Evolutionary conservation across 176 grass and related monocot species (phyloP), one percentile per base, ranked within the genome.

Genomic region (Cocos nucifera): DNA sequence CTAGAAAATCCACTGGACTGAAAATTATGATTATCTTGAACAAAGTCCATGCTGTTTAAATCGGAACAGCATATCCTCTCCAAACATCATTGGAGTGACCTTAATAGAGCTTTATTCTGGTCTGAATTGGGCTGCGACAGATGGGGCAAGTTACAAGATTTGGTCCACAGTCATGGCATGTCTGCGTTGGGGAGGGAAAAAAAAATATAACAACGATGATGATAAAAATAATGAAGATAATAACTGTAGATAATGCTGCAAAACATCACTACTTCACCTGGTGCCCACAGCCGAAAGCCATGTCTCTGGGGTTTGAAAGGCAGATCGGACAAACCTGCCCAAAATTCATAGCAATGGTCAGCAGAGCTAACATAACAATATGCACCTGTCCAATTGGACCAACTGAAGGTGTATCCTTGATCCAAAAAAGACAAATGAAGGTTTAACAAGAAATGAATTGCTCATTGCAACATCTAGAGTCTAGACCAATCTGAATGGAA

Each of bases 251-350:
- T 52, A 44, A 32, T 35, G 65, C 18, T 24, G 7, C 18, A 14
- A 4, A 66, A 27, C 49, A 17, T 26, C 63, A 49, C 16, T 17
- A 52, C 73, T 63, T 79, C 25, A 93, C 89, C 80, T 93, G 89
- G 72, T 93, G 89, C 39, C 84, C 84, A 67, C 89, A 93, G 54
- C 89, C 89, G 66, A 93, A 93, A 58, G 77, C 89, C 89, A 93
- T 84, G 55, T 93, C 70, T 65, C 74, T 63, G 5, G 80, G 66
- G 64, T 84, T 88, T 49, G 84, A 73, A 70, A 88, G 84, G 50
- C 80, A 93, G 63, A 88, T 58, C 22, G 89, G 89, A 51, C 89
- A 93, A 28, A 72, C 50, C 89, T 93, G 69, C 27, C 80, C 24
- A 80, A 59, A 28, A 70, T 54, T 27, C 2, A 22, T 50, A 68